Base-by-base conservation (phyloP, 805 yeast species). In the Debaryomyces hansenii region DNA sequence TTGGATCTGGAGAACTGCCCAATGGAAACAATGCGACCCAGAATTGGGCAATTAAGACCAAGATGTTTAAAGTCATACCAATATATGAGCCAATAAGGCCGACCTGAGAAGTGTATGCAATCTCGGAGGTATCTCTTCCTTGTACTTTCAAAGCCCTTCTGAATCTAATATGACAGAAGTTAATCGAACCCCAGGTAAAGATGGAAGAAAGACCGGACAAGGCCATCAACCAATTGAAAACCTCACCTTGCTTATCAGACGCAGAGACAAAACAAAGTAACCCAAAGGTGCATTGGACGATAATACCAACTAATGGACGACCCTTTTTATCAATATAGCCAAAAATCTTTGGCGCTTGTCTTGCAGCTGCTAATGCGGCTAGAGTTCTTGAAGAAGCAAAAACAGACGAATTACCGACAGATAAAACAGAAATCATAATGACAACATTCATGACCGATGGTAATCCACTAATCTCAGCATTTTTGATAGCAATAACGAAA, bases 21-120 rank as follows among this genome's bases (percentile, higher is more conserved):
- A 82, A 59, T 45, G 96, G 96, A 75, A 75, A 87, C 36, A 86
- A 68, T 5, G 94, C 91, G 48, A 84, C 75, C 89, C 92, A 89
- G 74, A 89, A 87, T 68, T 87, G 91, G 27, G 90, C 88, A 46
- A 79, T 69, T 49, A 90, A 71, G 51, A 88, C 83, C 46, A 85
- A 63, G 28, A 77, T 33, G 62, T 83, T 83, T 59, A 90, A 66
- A 20, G 66, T 47, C 14, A 79, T 58, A 45, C 94, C 95, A 61
- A 78, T 78, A 49, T 60, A 63, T 0, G 95, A 84, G 40, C 95
- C 95, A 54, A 62, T 68, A 27, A 83, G 65, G 55, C 96, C 96
- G 34, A 78, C 71, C 47, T 82, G 85, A 4, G 96, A 77, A 39
- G 71, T 74, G 67, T 80, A 89, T 0, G 84, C 75, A 42, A 88